A percentile compares a stretch with the other conserved stretches of the same genome.
These are phyloP conservation scores for Hirsutella minnesotensis DNA, from an alignment of 2,329 filamentous ascomycete species.

Conservation along the genomic window DNA sequence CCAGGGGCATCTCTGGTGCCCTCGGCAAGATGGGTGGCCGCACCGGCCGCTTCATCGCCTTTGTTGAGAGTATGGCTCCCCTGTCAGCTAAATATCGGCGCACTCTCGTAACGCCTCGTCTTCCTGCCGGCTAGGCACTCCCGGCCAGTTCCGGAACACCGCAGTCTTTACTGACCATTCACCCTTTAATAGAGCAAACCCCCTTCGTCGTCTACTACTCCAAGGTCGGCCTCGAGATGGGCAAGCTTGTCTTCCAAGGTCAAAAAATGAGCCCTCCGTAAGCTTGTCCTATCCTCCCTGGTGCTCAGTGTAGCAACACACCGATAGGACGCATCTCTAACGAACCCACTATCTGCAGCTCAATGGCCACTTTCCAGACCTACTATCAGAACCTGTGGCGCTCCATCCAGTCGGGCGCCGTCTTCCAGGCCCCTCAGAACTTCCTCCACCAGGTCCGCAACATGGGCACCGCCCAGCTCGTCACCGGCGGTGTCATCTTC, in stretches of 20 bases:
- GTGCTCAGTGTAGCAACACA: conserved; percentile 4
- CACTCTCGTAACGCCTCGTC: no score
- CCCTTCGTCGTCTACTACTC: conserved; percentile 87
- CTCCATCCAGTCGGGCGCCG: conserved; percentile 52
- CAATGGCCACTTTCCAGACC: conserved; percentile 68
- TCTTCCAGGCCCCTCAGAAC: conserved; percentile 44
- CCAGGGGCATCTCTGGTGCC: conserved; percentile 52
- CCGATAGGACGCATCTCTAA: no score
- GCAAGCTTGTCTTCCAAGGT: conserved; percentile 74
- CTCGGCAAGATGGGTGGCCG: conserved; percentile 71
- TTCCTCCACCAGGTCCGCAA: conserved; percentile 50
- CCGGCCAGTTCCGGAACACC: no score
- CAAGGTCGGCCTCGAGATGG: conserved; percentile 76
- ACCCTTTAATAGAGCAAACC: conserved; percentile 54
- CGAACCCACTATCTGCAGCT: no score
- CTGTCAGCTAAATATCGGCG: no score
- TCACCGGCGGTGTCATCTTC: conserved; percentile 61
- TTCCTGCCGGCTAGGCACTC: no score
- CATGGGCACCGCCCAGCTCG: conserved; percentile 59
- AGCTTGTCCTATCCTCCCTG: conserved; percentile 25
- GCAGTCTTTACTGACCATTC: neutral
- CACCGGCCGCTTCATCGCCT: conserved; percentile 65
- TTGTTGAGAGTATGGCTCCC: conserved; percentile 68
- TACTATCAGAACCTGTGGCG: conserved; percentile 71
- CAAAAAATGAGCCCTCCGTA: conserved; percentile 95